These are phyloP conservation scores for Lachnellula cervina DNA, from an alignment of 2,329 filamentous ascomycete genomes.

Conservation along the genomic window DNA sequence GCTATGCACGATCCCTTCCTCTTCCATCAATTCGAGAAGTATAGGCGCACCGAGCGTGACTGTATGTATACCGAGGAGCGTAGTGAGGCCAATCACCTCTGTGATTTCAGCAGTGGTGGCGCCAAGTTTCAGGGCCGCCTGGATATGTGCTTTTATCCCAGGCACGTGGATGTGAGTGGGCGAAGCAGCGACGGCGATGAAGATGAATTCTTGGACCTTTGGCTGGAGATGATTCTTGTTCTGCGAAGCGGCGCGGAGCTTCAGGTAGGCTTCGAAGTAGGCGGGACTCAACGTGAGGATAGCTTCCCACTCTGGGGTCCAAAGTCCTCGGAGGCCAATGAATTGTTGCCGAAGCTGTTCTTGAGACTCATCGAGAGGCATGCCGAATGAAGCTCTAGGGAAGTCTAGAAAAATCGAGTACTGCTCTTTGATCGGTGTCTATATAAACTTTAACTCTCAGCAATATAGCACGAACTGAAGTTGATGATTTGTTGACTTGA, in stretches of 20 bases:
- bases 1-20: slow-evolving; percentile 36
- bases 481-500: too few relatives aligned
- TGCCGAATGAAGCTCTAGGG: too few relatives aligned
- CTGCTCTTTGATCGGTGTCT: too few relatives aligned
- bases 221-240: slow-evolving; percentile 32
- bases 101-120: slow-evolving; percentile 40
- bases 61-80: slow-evolving; percentile 43
- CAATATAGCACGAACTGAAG: too few relatives aligned
- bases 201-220: slow-evolving; percentile 40
- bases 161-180: slow-evolving; percentile 42
- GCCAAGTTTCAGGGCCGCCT: slow-evolving; percentile 36
- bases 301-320: slow-evolving; percentile 1
- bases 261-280: slow-evolving; percentile 2
- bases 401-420: too few relatives aligned
- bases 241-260: slow-evolving; percentile 5
- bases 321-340: slow-evolving; percentile 1
- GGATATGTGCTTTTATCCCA: slow-evolving; percentile 38
- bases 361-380: background rate
- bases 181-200: slow-evolving; percentile 39
- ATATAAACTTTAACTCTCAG: too few relatives aligned
- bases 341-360: background rate
- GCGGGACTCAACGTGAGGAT: slow-evolving; percentile 5
- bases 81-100: slow-evolving; percentile 41
- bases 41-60: slow-evolving; percentile 43
- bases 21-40: slow-evolving; percentile 42